These are phyloP conservation scores for Aureobasidium sp. DNA, from an alignment of 2,329 filamentous ascomycete species.

Conservation along the genomic window DNA sequence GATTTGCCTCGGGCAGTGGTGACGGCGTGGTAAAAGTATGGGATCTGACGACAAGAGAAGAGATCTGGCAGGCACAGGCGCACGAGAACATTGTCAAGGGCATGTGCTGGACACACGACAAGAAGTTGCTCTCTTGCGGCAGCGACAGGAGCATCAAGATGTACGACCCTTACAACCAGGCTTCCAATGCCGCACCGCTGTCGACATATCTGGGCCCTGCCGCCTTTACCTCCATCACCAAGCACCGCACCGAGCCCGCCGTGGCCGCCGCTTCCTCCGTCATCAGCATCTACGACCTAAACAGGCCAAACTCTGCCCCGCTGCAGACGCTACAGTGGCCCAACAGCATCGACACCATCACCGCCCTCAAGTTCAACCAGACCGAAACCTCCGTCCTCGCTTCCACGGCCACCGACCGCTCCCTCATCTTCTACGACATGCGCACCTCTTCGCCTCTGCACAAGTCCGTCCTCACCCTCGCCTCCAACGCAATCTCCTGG, in stretches of 20 bases:
- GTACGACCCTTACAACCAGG: constrained; percentile 78
- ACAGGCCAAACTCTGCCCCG: constrained; percentile 67
- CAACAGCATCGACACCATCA: constrained; percentile 84
- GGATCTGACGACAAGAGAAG: constrained; percentile 67
- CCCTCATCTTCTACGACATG: constrained; percentile 84
- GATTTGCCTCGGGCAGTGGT: constrained; percentile 69
- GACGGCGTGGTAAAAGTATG: constrained; percentile 93
- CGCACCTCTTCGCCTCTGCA: constrained; percentile 77
- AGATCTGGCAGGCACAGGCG: constrained; percentile 70
- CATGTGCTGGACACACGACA: constrained; percentile 79
- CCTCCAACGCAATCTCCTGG: constrained; percentile 80
- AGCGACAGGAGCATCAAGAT: constrained; percentile 83
- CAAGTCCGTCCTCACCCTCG: constrained; percentile 73
- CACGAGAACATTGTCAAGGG: constrained; percentile 94
- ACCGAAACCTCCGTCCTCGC: constrained; percentile 87
- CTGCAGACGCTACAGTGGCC: constrained; percentile 83
- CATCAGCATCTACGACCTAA: constrained; percentile 84
- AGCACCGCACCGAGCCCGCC: constrained; percentile 69
- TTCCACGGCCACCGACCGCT: constrained; percentile 77
- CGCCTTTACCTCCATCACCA: constrained; percentile 76
- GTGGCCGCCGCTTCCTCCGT: constrained; percentile 69
- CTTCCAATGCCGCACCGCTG: constrained; percentile 61
- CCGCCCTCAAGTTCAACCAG: constrained; percentile 80
- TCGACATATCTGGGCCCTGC: constrained; percentile 78
- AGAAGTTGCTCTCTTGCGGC: constrained; percentile 79